Conservation (phyloP, 2,329 filamentous ascomycete species). For the Trichoderma afroharzianum region DNA sequence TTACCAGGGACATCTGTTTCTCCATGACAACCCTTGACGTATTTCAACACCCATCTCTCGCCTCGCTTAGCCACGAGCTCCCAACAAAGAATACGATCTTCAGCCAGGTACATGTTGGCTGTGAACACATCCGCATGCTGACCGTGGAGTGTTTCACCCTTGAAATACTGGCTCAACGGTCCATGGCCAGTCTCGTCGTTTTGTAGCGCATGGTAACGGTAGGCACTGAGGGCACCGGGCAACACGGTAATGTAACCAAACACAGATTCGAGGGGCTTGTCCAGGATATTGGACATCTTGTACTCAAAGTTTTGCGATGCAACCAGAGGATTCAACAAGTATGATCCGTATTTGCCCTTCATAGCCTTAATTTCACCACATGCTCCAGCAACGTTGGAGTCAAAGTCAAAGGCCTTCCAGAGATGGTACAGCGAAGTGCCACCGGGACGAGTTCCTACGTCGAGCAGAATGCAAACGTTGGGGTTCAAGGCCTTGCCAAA, state of each 20-base stretch:
- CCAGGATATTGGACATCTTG: slow-evolving; percentile 99
- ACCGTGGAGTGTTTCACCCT: slow-evolving; percentile 94
- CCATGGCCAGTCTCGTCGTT: slow-evolving; percentile 96
- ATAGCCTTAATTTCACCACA: slow-evolving; percentile 98
- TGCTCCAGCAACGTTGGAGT: slow-evolving; percentile 94
- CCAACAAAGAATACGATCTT: slow-evolving; percentile 88
- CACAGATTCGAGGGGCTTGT: slow-evolving; percentile 94
- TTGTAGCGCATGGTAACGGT: slow-evolving; percentile 91
- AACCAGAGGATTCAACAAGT: slow-evolving; percentile 88
- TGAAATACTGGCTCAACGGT: slow-evolving; percentile 96
- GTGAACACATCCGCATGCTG: slow-evolving; percentile 97
- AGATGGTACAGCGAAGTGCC: slow-evolving; percentile 91
- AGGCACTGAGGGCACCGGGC: slow-evolving; percentile 90
- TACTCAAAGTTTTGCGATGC: slow-evolving; percentile 99
- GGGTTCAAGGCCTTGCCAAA: slow-evolving; percentile 90
- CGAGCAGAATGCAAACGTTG: slow-evolving; percentile 93
- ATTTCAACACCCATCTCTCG: slow-evolving; percentile 96
- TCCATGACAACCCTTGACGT: slow-evolving; percentile 92
- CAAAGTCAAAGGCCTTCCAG: slow-evolving; percentile 98
- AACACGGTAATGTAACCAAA: slow-evolving; percentile 98
- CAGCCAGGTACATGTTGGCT: slow-evolving; percentile 91
- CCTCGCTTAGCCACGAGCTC: slow-evolving; percentile 93
- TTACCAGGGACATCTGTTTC: slow-evolving; percentile 96
- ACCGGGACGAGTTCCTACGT: slow-evolving; percentile 91
- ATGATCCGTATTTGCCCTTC: slow-evolving; percentile 78